These are phyloP conservation scores for Rubia peregrina DNA, from an alignment of 305 asterid genomes.

Conservation along the genomic window DNA sequence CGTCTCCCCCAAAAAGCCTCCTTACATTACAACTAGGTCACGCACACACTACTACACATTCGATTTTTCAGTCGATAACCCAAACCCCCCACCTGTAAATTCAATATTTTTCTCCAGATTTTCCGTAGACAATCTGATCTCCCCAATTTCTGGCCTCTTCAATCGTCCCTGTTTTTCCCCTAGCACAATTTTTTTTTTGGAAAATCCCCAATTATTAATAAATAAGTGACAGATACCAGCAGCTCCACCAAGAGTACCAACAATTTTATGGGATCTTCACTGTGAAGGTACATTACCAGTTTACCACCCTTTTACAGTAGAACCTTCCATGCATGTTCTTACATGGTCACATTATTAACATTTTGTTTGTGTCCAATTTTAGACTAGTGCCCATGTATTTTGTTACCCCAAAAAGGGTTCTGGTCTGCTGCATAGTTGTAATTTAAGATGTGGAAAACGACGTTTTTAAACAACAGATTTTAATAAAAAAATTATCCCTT, in stretches of 20 bases:
- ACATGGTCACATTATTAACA: conserved; percentile 11
- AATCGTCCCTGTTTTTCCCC: not conserved
- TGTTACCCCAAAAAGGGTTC: conserved; percentile 16
- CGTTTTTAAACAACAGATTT: conserved; percentile 3
- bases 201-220: not conserved
- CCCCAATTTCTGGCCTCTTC: too few species aligned
- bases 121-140: not conserved
- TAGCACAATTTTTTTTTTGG: not conserved
- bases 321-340: conserved; percentile 9
- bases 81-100: not conserved
- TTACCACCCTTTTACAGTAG: not conserved
- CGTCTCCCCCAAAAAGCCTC: conserved; percentile 3
- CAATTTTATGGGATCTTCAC: conserved; percentile 24
- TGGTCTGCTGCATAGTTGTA: not conserved
- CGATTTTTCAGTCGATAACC: not conserved
- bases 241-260: not conserved
- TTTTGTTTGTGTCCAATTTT: conserved; percentile 4
- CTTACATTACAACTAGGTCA: not conserved
- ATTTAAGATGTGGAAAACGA: conserved; percentile 16
- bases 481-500: not conserved
- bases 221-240: not conserved
- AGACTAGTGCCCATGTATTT: conserved; percentile 19
- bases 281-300: conserved; percentile 31
- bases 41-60: not conserved
- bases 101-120: not conserved